Base-by-base conservation (phyloP, 1,284 basidiomycete genomes). In the Sporisorium reilianum region DNA sequence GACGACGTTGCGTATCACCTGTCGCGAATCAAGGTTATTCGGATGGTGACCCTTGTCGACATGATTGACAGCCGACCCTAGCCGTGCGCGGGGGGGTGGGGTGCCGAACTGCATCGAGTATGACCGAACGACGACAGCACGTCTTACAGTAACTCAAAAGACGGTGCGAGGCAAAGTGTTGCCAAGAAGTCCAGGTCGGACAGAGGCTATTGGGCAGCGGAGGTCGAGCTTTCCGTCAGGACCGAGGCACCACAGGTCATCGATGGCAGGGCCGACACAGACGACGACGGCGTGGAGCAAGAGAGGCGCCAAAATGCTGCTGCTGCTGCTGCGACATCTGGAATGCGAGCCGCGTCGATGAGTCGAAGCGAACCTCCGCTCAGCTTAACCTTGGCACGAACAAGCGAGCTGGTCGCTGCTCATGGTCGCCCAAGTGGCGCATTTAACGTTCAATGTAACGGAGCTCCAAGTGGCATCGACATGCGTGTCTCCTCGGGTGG, bases 1-100 rank as follows among this genome's bases (percentile, higher is more conserved):
- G 18, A 48, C 26, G 9, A 28, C 46, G 26, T 18, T 36, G 25
- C 38, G 40, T n/a, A 22, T 44, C 41, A 20, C 6, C 38, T 41
- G 38, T 30, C 28, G 28, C 28, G 32, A 20, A 18, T 38, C 54
- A 48, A 46, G 54, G 54, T 46, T 55, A 30, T 7, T 44, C 41
- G 53, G 53, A 32, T 34, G 42, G 28, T 34, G 22, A 34, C 41
- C 26, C 5, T 5, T 38, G 32, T 23, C 25, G 23, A 45, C 9
- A 6, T 25, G 14, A 26, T 45, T 1, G 23, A 16, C 42, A 45
- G 12, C n/a, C n/a, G n/a, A n/a, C n/a, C 42, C 25, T 9, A 34
- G 32, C 11, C 20, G 26, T 25, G 23, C 2, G 12, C 42, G 22
- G 22, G 10, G 4, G 12, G 16, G 42, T 45, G 42, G 23, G 12